These are phyloP conservation scores for Cyphellophora europaea DNA, from an alignment of 2,329 filamentous ascomycete genomes.

Conservation along the genomic window DNA sequence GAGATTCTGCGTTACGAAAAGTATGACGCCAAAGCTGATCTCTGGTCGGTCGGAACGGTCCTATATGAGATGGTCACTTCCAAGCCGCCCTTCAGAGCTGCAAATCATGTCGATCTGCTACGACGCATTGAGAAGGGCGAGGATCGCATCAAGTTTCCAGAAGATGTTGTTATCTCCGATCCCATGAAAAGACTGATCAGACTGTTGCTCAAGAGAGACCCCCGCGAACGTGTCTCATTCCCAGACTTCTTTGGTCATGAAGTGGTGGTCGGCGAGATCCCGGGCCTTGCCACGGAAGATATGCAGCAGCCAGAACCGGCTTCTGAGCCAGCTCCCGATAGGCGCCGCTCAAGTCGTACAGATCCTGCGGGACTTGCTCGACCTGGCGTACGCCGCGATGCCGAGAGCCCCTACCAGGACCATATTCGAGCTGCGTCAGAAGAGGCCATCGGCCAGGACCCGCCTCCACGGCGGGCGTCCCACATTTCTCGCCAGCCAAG, in stretches of 20 bases:
- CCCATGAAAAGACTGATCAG: constrained; percentile 76
- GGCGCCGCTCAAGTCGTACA: constrained; percentile 12
- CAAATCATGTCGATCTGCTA: constrained; percentile 88
- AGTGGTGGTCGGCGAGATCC: constrained; percentile 66
- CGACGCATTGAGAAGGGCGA: constrained; percentile 84
- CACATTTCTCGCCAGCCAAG: not conserved
- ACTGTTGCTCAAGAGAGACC: constrained; percentile 71
- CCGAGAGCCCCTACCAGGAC: constrained; percentile 16
- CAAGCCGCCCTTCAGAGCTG: constrained; percentile 79
- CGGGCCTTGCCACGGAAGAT: constrained; percentile 72
- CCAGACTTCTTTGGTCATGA: constrained; percentile 72
- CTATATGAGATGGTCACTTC: constrained; percentile 92
- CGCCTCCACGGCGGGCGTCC: not conserved
- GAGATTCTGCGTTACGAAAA: constrained; percentile 96
- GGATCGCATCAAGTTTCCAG: constrained; percentile 74
- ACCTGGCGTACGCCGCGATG: constrained; percentile 13
- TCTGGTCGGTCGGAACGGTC: constrained; percentile 97
- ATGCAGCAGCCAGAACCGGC: constrained; percentile 28
- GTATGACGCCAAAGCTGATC: constrained; percentile 91
- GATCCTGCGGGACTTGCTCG: constrained; percentile 13
- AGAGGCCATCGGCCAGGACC: not conserved
- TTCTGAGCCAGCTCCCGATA: constrained; percentile 4
- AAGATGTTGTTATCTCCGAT: constrained; percentile 59
- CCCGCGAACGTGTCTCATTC: constrained; percentile 77
- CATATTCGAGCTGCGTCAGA: constrained; percentile 5